Base-by-base conservation (phyloP, 257 asterid species). In the Catharanthus roseus region DNA sequence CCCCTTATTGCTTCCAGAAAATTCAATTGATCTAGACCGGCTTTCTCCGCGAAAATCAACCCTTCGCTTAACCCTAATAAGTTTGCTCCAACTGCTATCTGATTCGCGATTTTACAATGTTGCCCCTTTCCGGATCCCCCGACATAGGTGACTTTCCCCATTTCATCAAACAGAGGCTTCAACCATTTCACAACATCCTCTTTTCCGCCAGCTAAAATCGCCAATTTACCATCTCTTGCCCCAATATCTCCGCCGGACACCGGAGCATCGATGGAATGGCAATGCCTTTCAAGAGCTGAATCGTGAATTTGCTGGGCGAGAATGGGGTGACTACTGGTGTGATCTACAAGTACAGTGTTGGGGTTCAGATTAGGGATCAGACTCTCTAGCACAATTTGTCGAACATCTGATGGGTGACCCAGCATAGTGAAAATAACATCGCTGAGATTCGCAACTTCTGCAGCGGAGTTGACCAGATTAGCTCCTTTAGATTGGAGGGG, bases 361-460 rank as follows among this genome's bases (percentile, higher is more conserved):
- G 93, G 89, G 18, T 44, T 73, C 60, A 86, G 81, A 73, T 71
- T 67, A 16, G 96, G 89, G 50, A 90, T 41, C 13, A 92, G 86
- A 19, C 76, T 72, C 36, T 88, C 86, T 75, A 83, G 83, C 33
- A 87, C 85, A 64, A 92, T 73, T 75, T 69, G 44, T 78, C 82
- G 81, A 82, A 92, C 98, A 83, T 90, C 98, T 75, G 93, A 85
- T 72, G 98, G 98, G 85, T 92, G 89, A 28, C 96, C 96, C 71
- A 92, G 65, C 91, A 90, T 87, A 28, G 97, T 90, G 85, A 92
- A 90, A 28, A 92, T 65, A 28, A 90, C 82, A 72, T 88, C 91
- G 76, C 82, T 65, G 7, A 62, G 16, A 0, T 79, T 63, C 6
- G 93, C 96, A 45, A 92, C 90, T 15, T 83, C 82, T 16, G 86